These are phyloP conservation scores for Suhomyces coccinellae DNA, from an alignment of 1,139 yeast species.

Conservation along the genomic window DNA sequence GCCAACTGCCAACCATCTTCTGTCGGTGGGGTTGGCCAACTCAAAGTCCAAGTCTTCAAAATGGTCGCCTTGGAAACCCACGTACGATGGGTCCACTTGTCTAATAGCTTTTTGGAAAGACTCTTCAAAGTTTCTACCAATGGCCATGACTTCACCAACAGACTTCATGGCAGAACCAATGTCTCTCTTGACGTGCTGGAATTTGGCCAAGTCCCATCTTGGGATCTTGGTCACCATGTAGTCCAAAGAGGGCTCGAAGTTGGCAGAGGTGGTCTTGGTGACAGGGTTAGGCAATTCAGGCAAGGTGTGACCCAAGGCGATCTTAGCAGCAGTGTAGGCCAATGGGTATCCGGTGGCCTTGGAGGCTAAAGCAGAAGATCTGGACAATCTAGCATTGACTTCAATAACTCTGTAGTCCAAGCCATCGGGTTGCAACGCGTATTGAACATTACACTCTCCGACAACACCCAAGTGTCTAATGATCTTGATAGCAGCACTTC, in stretches of 20 bases:
- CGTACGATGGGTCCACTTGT: conserved; percentile 87
- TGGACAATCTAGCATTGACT: conserved; percentile 94
- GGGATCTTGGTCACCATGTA: conserved; percentile 97
- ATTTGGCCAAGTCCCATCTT: conserved; percentile 95
- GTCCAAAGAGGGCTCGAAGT: conserved; percentile 95
- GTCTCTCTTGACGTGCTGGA: conserved; percentile 90
- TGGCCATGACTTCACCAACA: conserved; percentile 99
- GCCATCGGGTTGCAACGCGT: conserved; percentile 94
- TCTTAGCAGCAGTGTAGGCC: conserved; percentile 98
- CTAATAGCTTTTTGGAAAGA: conserved; percentile 97
- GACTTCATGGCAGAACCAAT: conserved; percentile 98
- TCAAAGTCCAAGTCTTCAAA: conserved; percentile 79
- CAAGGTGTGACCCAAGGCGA: conserved; percentile 89
- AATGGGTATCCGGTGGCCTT: conserved; percentile 98
- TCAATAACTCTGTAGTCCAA: conserved; percentile 95
- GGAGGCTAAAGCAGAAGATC: conserved; percentile 97
- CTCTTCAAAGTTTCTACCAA: conserved; percentile 97
- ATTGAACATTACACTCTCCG: conserved; percentile 98
- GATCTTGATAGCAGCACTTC: conserved; percentile 95
- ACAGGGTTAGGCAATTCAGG: conserved; percentile 97
- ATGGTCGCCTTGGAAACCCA: conserved; percentile 90
- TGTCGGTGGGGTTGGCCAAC: conserved; percentile 89
- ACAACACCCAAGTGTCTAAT: conserved; percentile 98
- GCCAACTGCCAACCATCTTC: conserved; percentile 98
- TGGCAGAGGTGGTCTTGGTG: conserved; percentile 92